These are phyloP conservation scores for Monilinia fructicola DNA, from an alignment of 2,329 filamentous ascomycete species.

Conservation along the genomic window DNA sequence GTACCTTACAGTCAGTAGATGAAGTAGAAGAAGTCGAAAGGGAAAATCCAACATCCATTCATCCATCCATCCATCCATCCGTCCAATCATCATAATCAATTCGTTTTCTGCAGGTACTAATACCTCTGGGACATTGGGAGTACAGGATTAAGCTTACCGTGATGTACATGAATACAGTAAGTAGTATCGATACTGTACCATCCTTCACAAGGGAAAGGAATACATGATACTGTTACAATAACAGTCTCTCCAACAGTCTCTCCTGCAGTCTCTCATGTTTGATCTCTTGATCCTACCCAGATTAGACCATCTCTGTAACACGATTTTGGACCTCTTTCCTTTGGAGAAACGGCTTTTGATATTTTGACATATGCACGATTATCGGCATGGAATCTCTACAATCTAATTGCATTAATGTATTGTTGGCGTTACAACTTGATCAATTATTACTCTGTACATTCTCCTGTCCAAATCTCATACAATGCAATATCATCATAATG, in stretches of 20 bases:
- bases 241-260: not conserved
- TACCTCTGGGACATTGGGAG: not conserved
- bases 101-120: not conserved
- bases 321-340: not conserved
- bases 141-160: not conserved
- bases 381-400: not conserved
- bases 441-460: constrained; percentile 14
- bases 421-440: not conserved
- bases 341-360: constrained; percentile 2
- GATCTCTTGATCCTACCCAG: not conserved
- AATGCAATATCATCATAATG: no score
- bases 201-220: not conserved
- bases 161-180: not conserved
- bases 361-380: not conserved
- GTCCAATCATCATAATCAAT: not conserved
- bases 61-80: no score
- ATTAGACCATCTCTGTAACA: constrained; percentile 8
- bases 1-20: constrained; percentile 3
- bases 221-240: not conserved
- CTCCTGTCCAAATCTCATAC: not conserved
- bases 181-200: not conserved
- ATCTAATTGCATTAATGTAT: constrained; percentile 1
- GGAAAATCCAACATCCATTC: not conserved
- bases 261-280: not conserved
- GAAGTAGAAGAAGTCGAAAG: not conserved